phyloP scores from a whole-genome alignment of 306 rosid genomes.

The Nissolia schottii region DNA sequence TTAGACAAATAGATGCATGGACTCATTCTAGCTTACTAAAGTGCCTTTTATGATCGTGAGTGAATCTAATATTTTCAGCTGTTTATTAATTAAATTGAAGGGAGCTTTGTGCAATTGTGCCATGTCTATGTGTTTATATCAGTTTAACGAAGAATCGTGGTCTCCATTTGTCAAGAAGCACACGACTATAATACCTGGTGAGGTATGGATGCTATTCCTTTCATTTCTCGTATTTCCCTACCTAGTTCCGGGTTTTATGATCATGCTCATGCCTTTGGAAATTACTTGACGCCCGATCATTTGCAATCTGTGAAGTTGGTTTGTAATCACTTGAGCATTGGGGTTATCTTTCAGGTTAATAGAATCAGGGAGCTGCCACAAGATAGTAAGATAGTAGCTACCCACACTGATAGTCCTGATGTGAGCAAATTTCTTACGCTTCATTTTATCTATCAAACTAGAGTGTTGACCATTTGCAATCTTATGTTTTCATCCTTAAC shows the following conservation, averaged over 20 bases:
- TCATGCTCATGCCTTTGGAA: not conserved
- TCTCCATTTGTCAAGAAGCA: slow-evolving; percentile 91
- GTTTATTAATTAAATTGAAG: not conserved
- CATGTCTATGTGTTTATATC: not conserved
- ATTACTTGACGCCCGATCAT: not conserved
- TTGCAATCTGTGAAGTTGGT: not conserved
- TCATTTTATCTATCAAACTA: not conserved
- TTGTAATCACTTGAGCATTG: not conserved
- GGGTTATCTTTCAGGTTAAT: slow-evolving; percentile 62
- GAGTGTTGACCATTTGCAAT: not conserved
- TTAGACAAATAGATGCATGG: no score
- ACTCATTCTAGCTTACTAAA: no score
- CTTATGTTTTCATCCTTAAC: not conserved
- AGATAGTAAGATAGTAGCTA: slow-evolving; percentile 73
- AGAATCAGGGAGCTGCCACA: slow-evolving; percentile 91
- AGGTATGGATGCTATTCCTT: slow-evolving; percentile 50
- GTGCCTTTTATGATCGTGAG: not conserved
- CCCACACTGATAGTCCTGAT: slow-evolving; percentile 95
- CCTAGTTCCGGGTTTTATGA: not conserved
- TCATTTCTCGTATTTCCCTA: not conserved
- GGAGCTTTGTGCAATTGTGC: not conserved
- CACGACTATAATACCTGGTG: slow-evolving; percentile 95
- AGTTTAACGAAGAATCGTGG: slow-evolving; percentile 94
- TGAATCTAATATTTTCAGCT: not conserved
- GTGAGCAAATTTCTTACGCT: slow-evolving; percentile 34